Conservation (phyloP, 108 stramenopile genomes). For the Nitzschia putrida region DNA sequence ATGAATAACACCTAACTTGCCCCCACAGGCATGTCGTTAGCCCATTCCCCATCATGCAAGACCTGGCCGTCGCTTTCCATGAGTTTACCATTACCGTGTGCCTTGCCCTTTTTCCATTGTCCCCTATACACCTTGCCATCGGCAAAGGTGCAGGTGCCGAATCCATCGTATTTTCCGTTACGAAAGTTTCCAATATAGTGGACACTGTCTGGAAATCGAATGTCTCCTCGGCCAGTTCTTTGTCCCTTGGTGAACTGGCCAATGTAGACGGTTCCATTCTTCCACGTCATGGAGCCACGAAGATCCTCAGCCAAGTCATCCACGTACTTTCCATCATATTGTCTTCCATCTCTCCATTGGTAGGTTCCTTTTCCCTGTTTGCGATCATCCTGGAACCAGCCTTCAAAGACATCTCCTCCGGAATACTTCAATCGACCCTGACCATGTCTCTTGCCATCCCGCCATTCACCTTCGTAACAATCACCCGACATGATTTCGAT, state of each 20-base stretch:
- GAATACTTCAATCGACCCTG: constrained; percentile 23
- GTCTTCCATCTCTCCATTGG: constrained; percentile 12
- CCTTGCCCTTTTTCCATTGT: constrained; percentile 36
- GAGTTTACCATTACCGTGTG: constrained; percentile 33
- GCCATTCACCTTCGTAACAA: constrained; percentile 53
- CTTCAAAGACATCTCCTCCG: constrained; percentile 48
- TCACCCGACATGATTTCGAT: constrained; percentile 26
- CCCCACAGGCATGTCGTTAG: constrained; percentile 12
- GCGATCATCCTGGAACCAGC: constrained; percentile 30
- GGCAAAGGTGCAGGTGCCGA: constrained; percentile 17
- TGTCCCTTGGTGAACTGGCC: constrained; percentile 17
- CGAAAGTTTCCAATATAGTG: constrained; percentile 38
- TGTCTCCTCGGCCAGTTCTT: constrained; percentile 1
- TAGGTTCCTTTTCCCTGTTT: constrained; percentile 42
- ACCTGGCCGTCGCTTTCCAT: constrained; percentile 21
- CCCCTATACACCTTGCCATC: constrained; percentile 42
- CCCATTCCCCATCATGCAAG: constrained; percentile 35
- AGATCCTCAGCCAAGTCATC: constrained; percentile 18
- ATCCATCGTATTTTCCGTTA: constrained; percentile 43
- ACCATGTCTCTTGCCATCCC: constrained; percentile 30
- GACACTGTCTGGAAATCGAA: constrained; percentile 11
- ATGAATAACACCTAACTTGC: no score
- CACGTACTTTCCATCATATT: constrained; percentile 22
- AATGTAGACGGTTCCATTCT: constrained; percentile 26
- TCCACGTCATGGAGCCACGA: constrained; percentile 11